Evolutionary conservation across 257 asterid species (phyloP).

Genomic region (Fraxinus quadrangulata): DNA sequence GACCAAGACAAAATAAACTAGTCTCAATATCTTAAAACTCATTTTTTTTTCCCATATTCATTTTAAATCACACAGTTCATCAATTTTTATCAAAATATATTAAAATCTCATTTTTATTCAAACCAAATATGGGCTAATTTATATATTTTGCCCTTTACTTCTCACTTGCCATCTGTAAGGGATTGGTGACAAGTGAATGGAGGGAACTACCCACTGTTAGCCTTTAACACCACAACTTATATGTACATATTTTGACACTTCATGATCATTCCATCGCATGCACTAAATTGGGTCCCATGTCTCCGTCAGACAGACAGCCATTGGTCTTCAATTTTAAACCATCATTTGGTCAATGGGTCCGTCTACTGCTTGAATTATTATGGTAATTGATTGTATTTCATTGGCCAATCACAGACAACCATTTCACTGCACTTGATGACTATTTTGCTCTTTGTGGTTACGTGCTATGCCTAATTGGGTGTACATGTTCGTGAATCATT

Average conservation of each 20-base stretch:
- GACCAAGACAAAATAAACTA: not conserved
- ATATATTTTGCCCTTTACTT: not conserved
- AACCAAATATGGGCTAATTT: too few species aligned
- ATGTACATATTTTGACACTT: not conserved
- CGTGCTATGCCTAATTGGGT: not conserved
- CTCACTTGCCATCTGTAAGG: not conserved
- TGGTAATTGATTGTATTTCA: slow-evolving; percentile 1
- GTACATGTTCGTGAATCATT: not conserved
- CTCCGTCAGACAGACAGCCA: not conserved
- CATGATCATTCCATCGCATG: not conserved
- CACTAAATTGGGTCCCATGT: not conserved
- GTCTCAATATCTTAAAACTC: too few species aligned
- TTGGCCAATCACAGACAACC: slow-evolving; percentile 3
- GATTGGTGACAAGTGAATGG: not conserved
- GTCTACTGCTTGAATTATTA: not conserved
- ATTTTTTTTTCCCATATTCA: too few species aligned
- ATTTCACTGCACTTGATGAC: not conserved
- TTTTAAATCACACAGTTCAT: too few species aligned
- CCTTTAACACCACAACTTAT: not conserved
- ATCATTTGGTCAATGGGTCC: not conserved
- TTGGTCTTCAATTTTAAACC: not conserved
- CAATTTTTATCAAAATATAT: too few species aligned
- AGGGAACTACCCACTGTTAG: not conserved
- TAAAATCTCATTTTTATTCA: too few species aligned
- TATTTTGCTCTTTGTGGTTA: not conserved